Base-by-base conservation (phyloP, 1,284 basidiomycete genomes). In the Leccinum insolens region DNA sequence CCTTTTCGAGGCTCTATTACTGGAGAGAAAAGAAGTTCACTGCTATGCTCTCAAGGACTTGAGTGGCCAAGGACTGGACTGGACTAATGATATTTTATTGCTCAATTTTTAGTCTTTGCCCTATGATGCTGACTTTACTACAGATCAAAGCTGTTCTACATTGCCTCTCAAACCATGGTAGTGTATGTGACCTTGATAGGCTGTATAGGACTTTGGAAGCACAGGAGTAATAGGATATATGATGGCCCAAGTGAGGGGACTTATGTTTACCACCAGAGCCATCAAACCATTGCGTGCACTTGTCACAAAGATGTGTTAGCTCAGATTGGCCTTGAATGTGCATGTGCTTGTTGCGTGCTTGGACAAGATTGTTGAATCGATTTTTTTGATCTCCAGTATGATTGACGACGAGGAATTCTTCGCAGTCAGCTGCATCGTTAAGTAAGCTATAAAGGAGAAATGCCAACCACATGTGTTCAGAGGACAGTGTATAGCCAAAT, bases 291-390 rank as follows among this genome's bases (percentile, higher is more conserved):
- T 64, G 62, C 7, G 68, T 68, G 55, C 77, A 79, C 57, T 69
- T 72, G 2, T 72, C 46, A 46, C 78, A 79, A 11, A 63, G 67
- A 46, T 79, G 77, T 0, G 44, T 59, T 0, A 77, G 46, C 46
- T 77, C 71, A 0, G 66, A 44, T 22, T 78, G 76, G 0, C 73
- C 73, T 9, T 70, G 65, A 3, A 75, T 62, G 0, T 61, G 49
- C 49, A 77, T 74, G 3, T 64, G 57, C 0, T 59, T 2, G 37
- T 78, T 79, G 0, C 63, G 37, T 2, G 58, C 67, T 8, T 37
- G 44, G 7, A 79, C 63, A 2, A 71, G 71, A 0, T 68, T 49
- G 1, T 1, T 70, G 12, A 77, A 74, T 1, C 60, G 15, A 4
- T 67, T 63, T 3, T 64, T 69, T 0, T 71, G 65, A 3, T 66